Base-by-base conservation (phyloP, 1,139 yeast species). In the Scheffersomyces insectosa region DNA sequence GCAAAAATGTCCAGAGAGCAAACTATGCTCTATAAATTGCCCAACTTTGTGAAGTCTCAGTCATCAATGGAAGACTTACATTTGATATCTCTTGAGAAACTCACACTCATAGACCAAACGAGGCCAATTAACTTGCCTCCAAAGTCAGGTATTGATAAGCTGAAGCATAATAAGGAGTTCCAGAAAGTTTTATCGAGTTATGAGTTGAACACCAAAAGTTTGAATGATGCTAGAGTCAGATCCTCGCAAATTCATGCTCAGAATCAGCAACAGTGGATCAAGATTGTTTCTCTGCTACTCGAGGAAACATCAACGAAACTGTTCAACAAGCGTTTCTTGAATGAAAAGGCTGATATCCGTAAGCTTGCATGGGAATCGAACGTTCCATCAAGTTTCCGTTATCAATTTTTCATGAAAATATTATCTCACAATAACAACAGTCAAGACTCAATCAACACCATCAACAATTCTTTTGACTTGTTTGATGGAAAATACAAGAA, bases 61-160 rank as follows among this genome's bases (percentile, higher is more conserved):
- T 61, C 70, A 8, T 70, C 76, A n/a, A 51, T 68, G 37, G 78
- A 73, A 37, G 78, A 72, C 44, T 54, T 73, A 41, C 62, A 63
- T 35, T 59, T 72, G 33, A 62, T 73, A 5, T 71, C 77, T n/a
- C 68, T 66, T 1, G 79, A 73, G 48, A 73, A 73, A 42, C 58
- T 73, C 39, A 63, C 57, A 38, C 55, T 57, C 11, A 52, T 73
- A 16, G 78, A 74, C 52, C 78, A 72, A 52, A 64, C 76, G 3
- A 62, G 79, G 42, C 79, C 79, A 15, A 72, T 72, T 32, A 68
- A 74, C 48, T 57, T 74, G 33, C 79, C 79, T 14, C 79, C 79
- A 0, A 74, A 74, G 47, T 53, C 61, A 12, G 47, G 49, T 3
- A 46, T 46, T 27, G 79, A 74, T 48, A 70, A 64, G 38, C 50